These are phyloP conservation scores for Xylariales sp. DNA, from an alignment of 2,329 filamentous ascomycete genomes.

Conservation along the genomic window DNA sequence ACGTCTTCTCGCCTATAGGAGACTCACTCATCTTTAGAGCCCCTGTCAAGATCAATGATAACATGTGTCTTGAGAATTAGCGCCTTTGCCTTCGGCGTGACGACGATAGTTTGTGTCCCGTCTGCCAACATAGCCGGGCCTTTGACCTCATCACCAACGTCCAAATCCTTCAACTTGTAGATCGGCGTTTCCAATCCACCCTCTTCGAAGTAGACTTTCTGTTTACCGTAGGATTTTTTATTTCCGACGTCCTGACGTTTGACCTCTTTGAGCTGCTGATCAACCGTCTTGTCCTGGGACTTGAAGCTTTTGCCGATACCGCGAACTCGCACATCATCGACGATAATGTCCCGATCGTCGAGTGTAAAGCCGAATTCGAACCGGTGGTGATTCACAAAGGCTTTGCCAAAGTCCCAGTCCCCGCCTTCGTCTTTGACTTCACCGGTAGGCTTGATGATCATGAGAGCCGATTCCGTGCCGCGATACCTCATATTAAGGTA, in stretches of 20 bases:
- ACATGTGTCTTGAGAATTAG: constrained; percentile 82
- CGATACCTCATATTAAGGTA: constrained; percentile 93
- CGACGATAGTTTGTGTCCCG: constrained; percentile 85
- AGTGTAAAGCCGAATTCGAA: constrained; percentile 93
- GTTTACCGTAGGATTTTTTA: constrained; percentile 59
- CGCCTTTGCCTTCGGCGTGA: constrained; percentile 73
- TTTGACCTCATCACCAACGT: constrained; percentile 64
- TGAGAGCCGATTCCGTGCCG: constrained; percentile 85
- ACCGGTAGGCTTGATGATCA: constrained; percentile 71
- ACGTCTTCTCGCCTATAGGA: too few relatives aligned
- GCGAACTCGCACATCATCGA: constrained; percentile 83
- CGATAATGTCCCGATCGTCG: constrained; percentile 76
- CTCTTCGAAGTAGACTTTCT: constrained; percentile 78
- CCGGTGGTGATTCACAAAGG: constrained; percentile 81
- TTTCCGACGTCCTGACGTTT: constrained; percentile 52
- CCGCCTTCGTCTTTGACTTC: constrained; percentile 57
- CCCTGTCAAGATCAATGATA: constrained; percentile 73
- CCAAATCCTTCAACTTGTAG: constrained; percentile 73
- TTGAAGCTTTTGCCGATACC: constrained; percentile 87
- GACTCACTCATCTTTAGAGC: constrained; percentile 37
- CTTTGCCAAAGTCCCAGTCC: constrained; percentile 77
- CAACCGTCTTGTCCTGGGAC: constrained; percentile 74
- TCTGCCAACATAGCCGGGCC: constrained; percentile 86
- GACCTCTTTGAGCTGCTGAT: constrained; percentile 72
- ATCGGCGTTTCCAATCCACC: constrained; percentile 74